Conservation (phyloP, 495 filamentous ascomycete genomes). For the Podospora anserina region DNA sequence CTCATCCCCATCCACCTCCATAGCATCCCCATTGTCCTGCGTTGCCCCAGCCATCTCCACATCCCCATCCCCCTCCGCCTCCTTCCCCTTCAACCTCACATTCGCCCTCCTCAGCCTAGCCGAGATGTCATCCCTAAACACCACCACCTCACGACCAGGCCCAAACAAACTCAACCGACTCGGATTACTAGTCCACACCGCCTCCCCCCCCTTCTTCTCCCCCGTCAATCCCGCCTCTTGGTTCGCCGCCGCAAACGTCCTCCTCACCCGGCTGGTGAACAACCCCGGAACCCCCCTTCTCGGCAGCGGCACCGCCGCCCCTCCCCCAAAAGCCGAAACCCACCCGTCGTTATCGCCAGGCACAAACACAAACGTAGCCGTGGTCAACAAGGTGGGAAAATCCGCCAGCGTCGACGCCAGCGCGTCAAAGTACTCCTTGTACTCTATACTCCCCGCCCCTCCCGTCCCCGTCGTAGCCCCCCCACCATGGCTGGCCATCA, state of each 20-base stretch:
- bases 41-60: slow-evolving; percentile 33
- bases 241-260: slow-evolving; percentile 75
- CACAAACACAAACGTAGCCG: slow-evolving; percentile 83
- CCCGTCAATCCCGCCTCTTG: slow-evolving; percentile 48
- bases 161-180: slow-evolving; percentile 78
- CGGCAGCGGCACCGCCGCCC: slow-evolving; percentile 73
- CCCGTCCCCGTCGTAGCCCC: slow-evolving; percentile 39
- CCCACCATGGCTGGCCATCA: slow-evolving; percentile 54
- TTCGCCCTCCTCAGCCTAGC: slow-evolving; percentile 70
- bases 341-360: slow-evolving; percentile 96
- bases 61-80: slow-evolving; percentile 29
- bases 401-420: slow-evolving; percentile 81
- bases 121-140: slow-evolving; percentile 82
- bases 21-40: slow-evolving; percentile 28
- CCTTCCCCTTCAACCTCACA: slow-evolving; percentile 54
- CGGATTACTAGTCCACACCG: slow-evolving; percentile 86
- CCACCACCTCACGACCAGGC: slow-evolving; percentile 74
- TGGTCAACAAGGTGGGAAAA: slow-evolving; percentile 75
- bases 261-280: slow-evolving; percentile 78
- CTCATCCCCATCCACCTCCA: slow-evolving; percentile 45
- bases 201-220: slow-evolving; percentile 60
- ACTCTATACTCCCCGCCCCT: slow-evolving; percentile 75
- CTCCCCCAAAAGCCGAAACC: slow-evolving; percentile 77
- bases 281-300: slow-evolving; percentile 73
- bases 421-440: slow-evolving; percentile 89